Conservation (phyloP, 768 basidiomycete species). For the Collybiopsis confluens region DNA sequence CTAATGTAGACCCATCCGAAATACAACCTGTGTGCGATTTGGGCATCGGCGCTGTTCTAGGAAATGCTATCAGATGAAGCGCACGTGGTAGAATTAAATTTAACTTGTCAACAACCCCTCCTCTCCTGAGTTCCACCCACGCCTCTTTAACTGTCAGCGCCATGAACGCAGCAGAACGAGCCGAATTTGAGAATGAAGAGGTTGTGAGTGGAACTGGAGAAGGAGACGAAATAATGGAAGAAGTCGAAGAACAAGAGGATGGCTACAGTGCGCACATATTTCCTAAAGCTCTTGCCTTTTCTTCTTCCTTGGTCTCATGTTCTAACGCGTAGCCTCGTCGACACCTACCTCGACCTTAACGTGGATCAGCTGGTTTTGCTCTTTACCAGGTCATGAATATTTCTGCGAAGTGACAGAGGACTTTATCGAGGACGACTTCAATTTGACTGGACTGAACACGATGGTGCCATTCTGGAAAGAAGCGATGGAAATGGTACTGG, state of each 20-base stretch:
- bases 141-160: too few species aligned
- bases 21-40: too few species aligned
- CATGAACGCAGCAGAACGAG: conserved; percentile 24
- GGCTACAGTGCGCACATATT: conserved; percentile 74
- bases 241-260: conserved; percentile 69
- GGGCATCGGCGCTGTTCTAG: too few species aligned
- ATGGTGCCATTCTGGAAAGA: conserved; percentile 99
- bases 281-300: conserved; percentile 4
- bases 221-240: conserved; percentile 76
- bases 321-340: conserved; percentile 60
- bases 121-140: too few species aligned
- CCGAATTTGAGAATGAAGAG: conserved; percentile 60
- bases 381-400: conserved; percentile 93
- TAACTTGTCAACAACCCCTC: too few species aligned
- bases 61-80: too few species aligned
- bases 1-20: too few species aligned
- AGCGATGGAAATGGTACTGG: conserved; percentile 99
- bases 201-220: conserved; percentile 51
- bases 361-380: conserved; percentile 97
- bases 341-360: conserved; percentile 89
- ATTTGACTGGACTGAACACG: conserved; percentile 90
- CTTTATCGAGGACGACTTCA: conserved; percentile 99
- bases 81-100: too few species aligned
- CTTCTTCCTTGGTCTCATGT: conserved; percentile 11
- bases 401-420: conserved; percentile 98